phyloP scores from a whole-genome alignment of 257 asterid genomes.

The Gentiana macrophylla region DNA sequence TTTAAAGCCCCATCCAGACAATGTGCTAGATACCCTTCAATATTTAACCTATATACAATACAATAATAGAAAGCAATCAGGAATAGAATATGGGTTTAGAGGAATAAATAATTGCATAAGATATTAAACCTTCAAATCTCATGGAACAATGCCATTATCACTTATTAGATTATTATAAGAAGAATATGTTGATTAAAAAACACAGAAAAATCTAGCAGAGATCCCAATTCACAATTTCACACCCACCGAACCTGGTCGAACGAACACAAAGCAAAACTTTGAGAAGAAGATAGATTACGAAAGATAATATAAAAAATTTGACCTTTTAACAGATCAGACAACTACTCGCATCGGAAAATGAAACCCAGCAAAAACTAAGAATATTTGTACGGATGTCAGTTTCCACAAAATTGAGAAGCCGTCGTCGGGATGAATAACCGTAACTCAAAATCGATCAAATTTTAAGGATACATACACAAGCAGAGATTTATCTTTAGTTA shows the following conservation, averaged over 20 bases:
- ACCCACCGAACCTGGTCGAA: constrained; percentile 55
- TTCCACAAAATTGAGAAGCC: constrained; percentile 29
- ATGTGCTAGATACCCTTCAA: constrained; percentile 45
- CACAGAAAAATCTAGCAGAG: constrained; percentile 69
- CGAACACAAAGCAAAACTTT: constrained; percentile 27
- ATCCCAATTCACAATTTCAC: constrained; percentile 53
- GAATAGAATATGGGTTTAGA: constrained; percentile 16
- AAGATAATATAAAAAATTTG: constrained; percentile 1
- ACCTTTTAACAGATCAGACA: neutral
- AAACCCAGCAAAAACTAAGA: constrained; percentile 17
- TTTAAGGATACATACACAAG: constrained; percentile 5
- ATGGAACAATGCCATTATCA: constrained; percentile 20
- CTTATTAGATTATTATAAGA: constrained; percentile 9
- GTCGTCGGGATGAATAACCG: constrained; percentile 29
- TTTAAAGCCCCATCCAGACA: constrained; percentile 25
- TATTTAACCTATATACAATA: constrained; percentile 30
- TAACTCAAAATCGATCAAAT: constrained; percentile 14
- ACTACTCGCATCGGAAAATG: constrained; percentile 24
- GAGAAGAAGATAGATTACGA: constrained; percentile 11
- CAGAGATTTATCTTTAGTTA: too few relatives aligned
- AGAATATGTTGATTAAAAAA: constrained; percentile 3
- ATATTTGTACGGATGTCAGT: constrained; percentile 16
- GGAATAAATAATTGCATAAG: constrained; percentile 18
- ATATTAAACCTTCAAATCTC: constrained; percentile 11
- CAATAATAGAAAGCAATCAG: constrained; percentile 3